Percentiles rank a stretch among this genome's conserved stretches.
These are phyloP conservation scores for Hanseniaspora lindneri DNA, from an alignment of 805 yeast genomes.

Conservation along the genomic window DNA sequence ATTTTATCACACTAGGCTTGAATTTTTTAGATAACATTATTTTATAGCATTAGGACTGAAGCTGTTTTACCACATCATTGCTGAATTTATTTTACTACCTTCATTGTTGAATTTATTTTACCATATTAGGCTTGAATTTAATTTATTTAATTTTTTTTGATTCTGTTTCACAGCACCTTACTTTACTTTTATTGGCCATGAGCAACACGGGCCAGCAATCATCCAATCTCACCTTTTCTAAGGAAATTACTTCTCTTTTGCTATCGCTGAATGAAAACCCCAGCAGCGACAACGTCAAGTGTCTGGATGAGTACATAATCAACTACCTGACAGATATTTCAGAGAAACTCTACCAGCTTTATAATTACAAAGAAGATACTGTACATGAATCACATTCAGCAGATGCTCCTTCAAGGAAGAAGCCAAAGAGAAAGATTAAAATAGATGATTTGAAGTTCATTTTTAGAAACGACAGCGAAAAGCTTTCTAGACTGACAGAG, in stretches of 20 bases:
- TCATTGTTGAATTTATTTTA: no score
- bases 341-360: slow-evolving; percentile 9
- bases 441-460: slow-evolving; percentile 14
- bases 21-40: no score
- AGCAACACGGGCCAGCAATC: no score
- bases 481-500: slow-evolving; percentile 13
- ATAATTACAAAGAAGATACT: slow-evolving; percentile 3
- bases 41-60: no score
- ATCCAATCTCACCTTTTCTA: background rate
- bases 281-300: slow-evolving; percentile 6
- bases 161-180: background rate
- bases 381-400: background rate
- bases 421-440: background rate
- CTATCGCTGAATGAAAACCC: slow-evolving; percentile 2
- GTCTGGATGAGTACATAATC: slow-evolving; percentile 4
- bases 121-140: no score
- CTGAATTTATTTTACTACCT: no score
- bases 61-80: no score
- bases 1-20: no score
- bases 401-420: background rate
- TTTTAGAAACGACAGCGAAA: slow-evolving; percentile 13
- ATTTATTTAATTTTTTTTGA: no score
- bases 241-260: slow-evolving; percentile 6
- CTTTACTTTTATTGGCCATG: background rate
- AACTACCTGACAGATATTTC: slow-evolving; percentile 3